Percentiles rank a stretch among this genome's conserved stretches.
phyloP scores from a whole-genome alignment of 352 stramenopile species.

The Blastocystis sp. region DNA sequence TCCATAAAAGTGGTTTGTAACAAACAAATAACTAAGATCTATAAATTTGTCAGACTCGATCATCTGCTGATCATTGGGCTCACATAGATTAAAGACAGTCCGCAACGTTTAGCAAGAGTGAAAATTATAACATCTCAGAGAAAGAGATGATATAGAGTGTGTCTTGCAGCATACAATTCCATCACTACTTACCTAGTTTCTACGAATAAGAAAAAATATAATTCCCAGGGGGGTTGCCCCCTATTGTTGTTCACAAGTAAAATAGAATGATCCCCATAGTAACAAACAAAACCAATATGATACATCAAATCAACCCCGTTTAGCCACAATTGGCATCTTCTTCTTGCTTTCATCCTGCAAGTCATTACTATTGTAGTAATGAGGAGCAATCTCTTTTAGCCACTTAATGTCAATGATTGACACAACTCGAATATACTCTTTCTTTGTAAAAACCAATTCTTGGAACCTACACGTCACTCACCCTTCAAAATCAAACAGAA shows the following conservation, averaged over 20 bases:
- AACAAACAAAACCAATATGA: not conserved
- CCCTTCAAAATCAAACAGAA: not conserved
- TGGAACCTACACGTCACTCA: conserved; percentile 75
- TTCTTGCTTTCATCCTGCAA: conserved; percentile 87
- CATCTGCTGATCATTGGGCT: conserved; percentile 3
- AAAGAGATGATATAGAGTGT: conserved; percentile 51
- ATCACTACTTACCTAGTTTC: not conserved
- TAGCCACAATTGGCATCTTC: conserved; percentile 87
- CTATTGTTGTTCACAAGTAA: not conserved
- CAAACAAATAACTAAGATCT: not conserved
- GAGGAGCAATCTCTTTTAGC: conserved; percentile 94
- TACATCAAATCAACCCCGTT: not conserved
- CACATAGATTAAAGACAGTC: conserved; percentile 1
- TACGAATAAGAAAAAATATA: not conserved
- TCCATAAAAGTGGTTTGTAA: conserved; percentile 4
- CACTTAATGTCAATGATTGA: conserved; percentile 92
- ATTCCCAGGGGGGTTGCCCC: not conserved
- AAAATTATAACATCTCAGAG: conserved; percentile 49
- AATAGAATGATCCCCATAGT: not conserved
- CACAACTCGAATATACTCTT: conserved; percentile 97
- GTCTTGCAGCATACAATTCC: not conserved
- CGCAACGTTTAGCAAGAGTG: conserved; percentile 30
- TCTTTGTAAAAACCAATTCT: conserved; percentile 95
- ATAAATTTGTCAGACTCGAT: conserved; percentile 36
- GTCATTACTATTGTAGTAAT: conserved; percentile 97